Evolutionary conservation across 2,329 filamentous ascomycete genomes (phyloP).

Genomic region (Hymenoscyphus occultus): DNA sequence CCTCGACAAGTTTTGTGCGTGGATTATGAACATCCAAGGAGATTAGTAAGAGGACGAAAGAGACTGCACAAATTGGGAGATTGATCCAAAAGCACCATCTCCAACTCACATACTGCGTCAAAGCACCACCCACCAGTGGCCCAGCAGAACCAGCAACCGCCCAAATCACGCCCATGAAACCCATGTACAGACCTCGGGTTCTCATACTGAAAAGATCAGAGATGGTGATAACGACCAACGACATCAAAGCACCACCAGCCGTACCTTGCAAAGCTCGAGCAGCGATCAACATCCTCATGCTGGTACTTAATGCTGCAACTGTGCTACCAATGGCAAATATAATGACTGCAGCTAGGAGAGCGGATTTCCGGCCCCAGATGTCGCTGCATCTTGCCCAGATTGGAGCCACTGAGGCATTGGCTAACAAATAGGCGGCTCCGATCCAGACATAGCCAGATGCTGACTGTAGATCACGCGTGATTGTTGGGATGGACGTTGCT

Average conservation of each 20-base stretch:
- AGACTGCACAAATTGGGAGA: slow-evolving; percentile 35
- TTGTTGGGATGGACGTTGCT: slow-evolving; percentile 41
- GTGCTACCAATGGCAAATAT: slow-evolving; percentile 62
- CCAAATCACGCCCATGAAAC: slow-evolving; percentile 58
- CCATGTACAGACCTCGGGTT: slow-evolving; percentile 58
- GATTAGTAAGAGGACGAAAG: slow-evolving; percentile 54
- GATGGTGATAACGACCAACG: slow-evolving; percentile 63
- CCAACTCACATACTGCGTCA: slow-evolving; percentile 58
- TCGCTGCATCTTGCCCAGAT: slow-evolving; percentile 59
- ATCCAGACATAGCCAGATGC: slow-evolving; percentile 51
- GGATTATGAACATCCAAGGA: slow-evolving; percentile 64
- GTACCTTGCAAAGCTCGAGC: slow-evolving; percentile 61
- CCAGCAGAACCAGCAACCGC: slow-evolving; percentile 58
- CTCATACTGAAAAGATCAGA: slow-evolving; percentile 61
- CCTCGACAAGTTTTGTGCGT: slow-evolving; percentile 52
- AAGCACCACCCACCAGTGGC: slow-evolving; percentile 59
- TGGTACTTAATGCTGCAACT: slow-evolving; percentile 55
- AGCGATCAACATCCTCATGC: slow-evolving; percentile 60
- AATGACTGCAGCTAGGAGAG: slow-evolving; percentile 56
- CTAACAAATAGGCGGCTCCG: slow-evolving; percentile 44
- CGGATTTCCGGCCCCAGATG: slow-evolving; percentile 64
- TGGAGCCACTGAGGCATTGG: slow-evolving; percentile 46
- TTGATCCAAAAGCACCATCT: slow-evolving; percentile 62
- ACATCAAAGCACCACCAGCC: slow-evolving; percentile 60
- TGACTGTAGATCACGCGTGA: slow-evolving; percentile 41